These are phyloP conservation scores for Uncinocarpus reesii DNA, from an alignment of 2,329 filamentous ascomycete genomes.

Conservation along the genomic window DNA sequence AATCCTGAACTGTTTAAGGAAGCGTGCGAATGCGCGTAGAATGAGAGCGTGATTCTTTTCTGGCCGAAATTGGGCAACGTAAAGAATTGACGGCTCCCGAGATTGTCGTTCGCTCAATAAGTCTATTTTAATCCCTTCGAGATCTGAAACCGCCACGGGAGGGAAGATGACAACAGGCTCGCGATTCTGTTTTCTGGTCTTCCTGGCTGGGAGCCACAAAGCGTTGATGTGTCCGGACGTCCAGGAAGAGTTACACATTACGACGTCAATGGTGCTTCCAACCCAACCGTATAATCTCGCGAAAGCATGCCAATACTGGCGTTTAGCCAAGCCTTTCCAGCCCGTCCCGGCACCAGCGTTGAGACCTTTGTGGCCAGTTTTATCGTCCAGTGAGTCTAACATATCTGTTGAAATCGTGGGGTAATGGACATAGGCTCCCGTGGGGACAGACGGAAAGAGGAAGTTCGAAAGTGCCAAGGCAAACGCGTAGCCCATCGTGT, in stretches of 20 bases:
- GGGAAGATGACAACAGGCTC: conserved; percentile 66
- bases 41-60: conserved; percentile 94
- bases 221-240: conserved; percentile 72
- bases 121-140: conserved; percentile 64
- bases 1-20: conserved; percentile 48
- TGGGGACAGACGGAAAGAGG: conserved; percentile 70
- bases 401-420: conserved; percentile 98
- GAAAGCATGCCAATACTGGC: conserved; percentile 76
- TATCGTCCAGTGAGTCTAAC: conserved; percentile 68
- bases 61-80: conserved; percentile 93
- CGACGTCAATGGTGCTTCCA: conserved; percentile 74
- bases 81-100: conserved; percentile 66
- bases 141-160: conserved; percentile 77
- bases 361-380: conserved; percentile 56
- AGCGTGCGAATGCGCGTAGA: conserved; percentile 70
- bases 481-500: conserved; percentile 98
- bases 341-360: conserved; percentile 77
- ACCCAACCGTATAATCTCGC: conserved; percentile 72
- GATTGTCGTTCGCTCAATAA: conserved; percentile 52
- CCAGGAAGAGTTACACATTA: conserved; percentile 97
- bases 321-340: conserved; percentile 59
- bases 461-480: conserved; percentile 70
- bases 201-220: conserved; percentile 57
- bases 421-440: conserved; percentile 92
- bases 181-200: conserved; percentile 34